phyloP scores from a whole-genome alignment of 352 stramenopile species.

The Globisporangium emineosum region DNA sequence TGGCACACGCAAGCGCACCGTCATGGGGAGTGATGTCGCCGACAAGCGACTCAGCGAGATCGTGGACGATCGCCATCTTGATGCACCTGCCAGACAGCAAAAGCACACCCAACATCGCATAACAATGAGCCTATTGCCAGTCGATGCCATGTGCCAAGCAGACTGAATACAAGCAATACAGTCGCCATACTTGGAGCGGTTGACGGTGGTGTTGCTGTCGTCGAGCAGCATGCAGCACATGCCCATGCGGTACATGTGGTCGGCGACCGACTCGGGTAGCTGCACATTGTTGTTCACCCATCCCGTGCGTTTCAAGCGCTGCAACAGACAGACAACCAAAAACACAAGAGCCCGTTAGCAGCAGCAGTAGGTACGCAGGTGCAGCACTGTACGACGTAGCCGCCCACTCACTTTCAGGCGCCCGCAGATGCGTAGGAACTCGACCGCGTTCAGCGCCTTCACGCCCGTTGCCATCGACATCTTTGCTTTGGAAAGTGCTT shows the following conservation, averaged over 20 bases:
- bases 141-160: no score
- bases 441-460: conserved; percentile 64
- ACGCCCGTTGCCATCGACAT: conserved; percentile 53
- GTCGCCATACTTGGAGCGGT: conserved; percentile 48
- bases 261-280: conserved; percentile 88
- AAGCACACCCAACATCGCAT: no score
- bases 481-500: conserved; percentile 4
- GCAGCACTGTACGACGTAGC: not conserved
- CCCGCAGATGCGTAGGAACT: conserved; percentile 79
- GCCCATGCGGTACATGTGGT: conserved; percentile 93
- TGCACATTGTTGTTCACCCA: conserved; percentile 91
- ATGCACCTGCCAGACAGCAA: conserved; percentile 49
- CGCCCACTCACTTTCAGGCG: conserved; percentile 57
- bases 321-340: conserved; percentile 8
- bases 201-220: conserved; percentile 57
- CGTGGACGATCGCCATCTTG: conserved; percentile 93
- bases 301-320: conserved; percentile 89
- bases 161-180: not conserved
- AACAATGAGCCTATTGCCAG: no score
- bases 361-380: no score
- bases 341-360: not conserved
- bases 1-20: conserved; percentile 27
- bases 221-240: conserved; percentile 91
- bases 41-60: conserved; percentile 91
- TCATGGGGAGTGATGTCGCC: conserved; percentile 93